Evolutionary conservation across 257 asterid species (phyloP).

Genomic region (Forsythia viridissima): DNA sequence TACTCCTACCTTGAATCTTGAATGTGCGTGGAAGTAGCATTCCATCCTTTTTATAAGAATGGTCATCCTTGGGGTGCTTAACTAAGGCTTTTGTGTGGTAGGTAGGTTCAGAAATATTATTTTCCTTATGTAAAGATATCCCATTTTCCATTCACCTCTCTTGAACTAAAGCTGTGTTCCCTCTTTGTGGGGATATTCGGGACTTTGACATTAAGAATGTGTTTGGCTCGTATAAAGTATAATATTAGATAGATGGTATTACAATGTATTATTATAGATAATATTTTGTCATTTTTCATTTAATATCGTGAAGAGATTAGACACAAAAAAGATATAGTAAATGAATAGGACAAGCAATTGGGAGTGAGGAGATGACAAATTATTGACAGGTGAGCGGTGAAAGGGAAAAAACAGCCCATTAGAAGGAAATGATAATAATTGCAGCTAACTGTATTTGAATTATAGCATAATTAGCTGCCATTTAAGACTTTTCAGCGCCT

Average conservation of each 20-base stretch:
- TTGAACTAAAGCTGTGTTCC: too few relatives aligned
- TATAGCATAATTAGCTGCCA: neutral
- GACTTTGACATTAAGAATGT: too few relatives aligned
- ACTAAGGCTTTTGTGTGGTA: neutral
- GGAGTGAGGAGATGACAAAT: constrained; percentile 10
- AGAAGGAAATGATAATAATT: neutral
- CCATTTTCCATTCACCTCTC: too few relatives aligned
- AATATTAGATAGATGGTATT: too few relatives aligned
- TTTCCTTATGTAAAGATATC: too few relatives aligned
- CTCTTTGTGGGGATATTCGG: too few relatives aligned
- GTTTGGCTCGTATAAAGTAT: too few relatives aligned
- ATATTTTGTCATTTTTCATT: too few relatives aligned
- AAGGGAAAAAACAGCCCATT: neutral
- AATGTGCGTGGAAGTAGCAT: neutral
- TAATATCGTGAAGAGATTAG: too few relatives aligned
- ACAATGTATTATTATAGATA: too few relatives aligned
- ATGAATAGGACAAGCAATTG: neutral
- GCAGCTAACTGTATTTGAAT: neutral
- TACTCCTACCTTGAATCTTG: neutral
- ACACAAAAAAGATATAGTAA: too few relatives aligned
- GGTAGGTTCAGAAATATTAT: neutral
- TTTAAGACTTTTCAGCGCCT: neutral
- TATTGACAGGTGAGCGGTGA: neutral
- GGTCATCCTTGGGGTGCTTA: constrained; percentile 6
- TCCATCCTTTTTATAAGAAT: neutral